Conservation (phyloP, 768 basidiomycete species). For the Favolaschia claudopus region DNA sequence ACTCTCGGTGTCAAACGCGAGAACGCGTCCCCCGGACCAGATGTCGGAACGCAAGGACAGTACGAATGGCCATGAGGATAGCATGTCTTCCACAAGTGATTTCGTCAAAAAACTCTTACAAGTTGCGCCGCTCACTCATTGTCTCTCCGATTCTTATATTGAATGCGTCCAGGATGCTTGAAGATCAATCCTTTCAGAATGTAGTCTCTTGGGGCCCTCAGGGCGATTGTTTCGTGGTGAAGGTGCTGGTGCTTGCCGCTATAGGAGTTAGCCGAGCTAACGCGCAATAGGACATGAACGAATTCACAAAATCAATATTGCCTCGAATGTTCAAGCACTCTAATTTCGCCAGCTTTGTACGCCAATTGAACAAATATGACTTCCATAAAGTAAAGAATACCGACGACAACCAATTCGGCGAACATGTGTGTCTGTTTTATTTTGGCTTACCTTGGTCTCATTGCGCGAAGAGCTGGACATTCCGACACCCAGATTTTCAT, state of each 20-base stretch:
- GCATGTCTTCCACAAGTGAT: slow-evolving; percentile 88
- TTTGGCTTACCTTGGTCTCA: neutral
- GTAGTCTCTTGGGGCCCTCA: slow-evolving; percentile 86
- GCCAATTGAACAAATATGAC: slow-evolving; percentile 96
- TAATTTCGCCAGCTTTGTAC: slow-evolving; percentile 91
- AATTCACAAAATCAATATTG: slow-evolving; percentile 90
- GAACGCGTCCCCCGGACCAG: slow-evolving; percentile 19
- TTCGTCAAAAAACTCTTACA: slow-evolving; percentile 96
- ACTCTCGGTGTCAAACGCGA: slow-evolving; percentile 27
- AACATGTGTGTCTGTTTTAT: slow-evolving; percentile 53
- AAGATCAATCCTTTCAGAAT: slow-evolving; percentile 73
- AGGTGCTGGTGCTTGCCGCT: slow-evolving; percentile 46
- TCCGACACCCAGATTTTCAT: slow-evolving; percentile 67
- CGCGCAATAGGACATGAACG: slow-evolving; percentile 78
- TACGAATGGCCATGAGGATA: slow-evolving; percentile 61
- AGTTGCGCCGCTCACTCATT: slow-evolving; percentile 54
- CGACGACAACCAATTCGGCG: slow-evolving; percentile 77
- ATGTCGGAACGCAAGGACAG: slow-evolving; percentile 23
- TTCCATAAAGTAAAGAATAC: slow-evolving; percentile 96
- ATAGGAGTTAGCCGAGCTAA: slow-evolving; percentile 1
- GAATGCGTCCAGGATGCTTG: slow-evolving; percentile 75
- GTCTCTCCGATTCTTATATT: neutral
- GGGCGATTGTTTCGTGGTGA: slow-evolving; percentile 92
- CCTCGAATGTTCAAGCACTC: slow-evolving; percentile 96
- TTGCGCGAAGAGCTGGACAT: slow-evolving; percentile 56